Evolutionary conservation across 1,284 basidiomycete species (phyloP), one percentile per base, ranked within the genome.

Genomic region (Trichosporon sp.): DNA sequence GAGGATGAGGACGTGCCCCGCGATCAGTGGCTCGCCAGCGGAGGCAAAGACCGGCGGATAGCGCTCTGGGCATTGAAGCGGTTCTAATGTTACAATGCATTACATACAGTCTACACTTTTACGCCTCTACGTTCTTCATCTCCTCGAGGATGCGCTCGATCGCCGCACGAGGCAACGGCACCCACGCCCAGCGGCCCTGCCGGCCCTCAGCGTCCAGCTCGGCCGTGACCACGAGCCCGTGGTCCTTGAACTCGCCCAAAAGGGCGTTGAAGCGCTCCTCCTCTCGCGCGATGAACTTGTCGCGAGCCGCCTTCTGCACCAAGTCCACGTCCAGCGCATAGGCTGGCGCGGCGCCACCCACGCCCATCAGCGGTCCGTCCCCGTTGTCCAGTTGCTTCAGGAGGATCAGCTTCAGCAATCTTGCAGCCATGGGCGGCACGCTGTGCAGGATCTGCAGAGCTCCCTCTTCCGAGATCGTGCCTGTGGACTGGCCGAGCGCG

Each of bases 181-280:
- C 89, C 92, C 91, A 95, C 40, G 92, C 80, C 73, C 85, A 82
- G 57, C 84, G 73, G 6, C 72, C 75, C 5, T 65, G 69, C 7
- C 76, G 70, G 8, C 74, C 74, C 31, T 80, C 65, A 66, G 72
- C 65, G 76, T 81, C 69, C 73, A 71, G 58, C n/a, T 66, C 65
- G 7, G 84, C 82, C 16, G 82, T 80, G 16, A 90, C 82, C 14
- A 96, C 86, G 70, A 96, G 77, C 1, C 87, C 87, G 72, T 97
- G 94, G 77, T 97, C 94, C 71, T 86, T 86, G 78, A 94, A 96
- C 80, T 97, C 94, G 25, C 87, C 88, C 58, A 96, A 81, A 32
- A 94, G 81, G 8, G 91, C 86, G 32, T 89, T 84, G 74, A 95
- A 83, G 46, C 92, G 85, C 14, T 89, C 90, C 71, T 94, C 91